Base-by-base conservation (phyloP, 305 asterid species). In the Euphrasia arctica region DNA sequence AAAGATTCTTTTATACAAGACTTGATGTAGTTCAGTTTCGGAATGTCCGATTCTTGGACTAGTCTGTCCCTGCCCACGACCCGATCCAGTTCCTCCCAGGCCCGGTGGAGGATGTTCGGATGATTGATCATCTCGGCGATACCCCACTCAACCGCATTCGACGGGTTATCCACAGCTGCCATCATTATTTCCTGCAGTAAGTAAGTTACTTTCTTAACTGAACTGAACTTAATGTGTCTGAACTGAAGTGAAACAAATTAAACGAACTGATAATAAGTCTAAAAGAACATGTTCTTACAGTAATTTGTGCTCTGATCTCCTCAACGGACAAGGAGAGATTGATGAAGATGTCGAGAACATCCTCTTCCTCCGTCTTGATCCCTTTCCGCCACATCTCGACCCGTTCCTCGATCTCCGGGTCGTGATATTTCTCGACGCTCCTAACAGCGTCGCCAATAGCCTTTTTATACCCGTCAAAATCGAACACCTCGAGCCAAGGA, bases 1-100 rank as follows among this genome's bases (percentile, higher is more conserved):
- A 76, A 60, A 7, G 77, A 59, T 62, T 76, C 80, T 22, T 60
- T 71, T 4, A 58, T 10, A 34, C 80, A 75, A 10, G 81, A 77
- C 14, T 72, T 76, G 0, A 72, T 28, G 4, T 60, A 77, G 32
- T 72, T 72, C 12, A 77, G 49, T 5, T 48, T 34, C 1, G 72
- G 29, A 12, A 75, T 4, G 54, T 75, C 79, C 0, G 76, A 67
- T 63, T 75, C 79, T 27, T 71, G 31, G 14, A 71, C 76, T 0
- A 75, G 9, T 28, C 65, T 67, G 9, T 52, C 45, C 67, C 22
- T 66, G 0, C 79, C 79, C 2, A 75, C 79, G 0, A 70, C 57
- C 8, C 14, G 6, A 14, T 75, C 73, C 64, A 75, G 3, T 45
- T 75, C 79, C 43, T 47, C 0, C 5, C 2, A 0, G 0, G 67